These are phyloP conservation scores for Oryza rufipogon DNA, from an alignment of 176 grass and related monocot genomes.

Conservation along the genomic window DNA sequence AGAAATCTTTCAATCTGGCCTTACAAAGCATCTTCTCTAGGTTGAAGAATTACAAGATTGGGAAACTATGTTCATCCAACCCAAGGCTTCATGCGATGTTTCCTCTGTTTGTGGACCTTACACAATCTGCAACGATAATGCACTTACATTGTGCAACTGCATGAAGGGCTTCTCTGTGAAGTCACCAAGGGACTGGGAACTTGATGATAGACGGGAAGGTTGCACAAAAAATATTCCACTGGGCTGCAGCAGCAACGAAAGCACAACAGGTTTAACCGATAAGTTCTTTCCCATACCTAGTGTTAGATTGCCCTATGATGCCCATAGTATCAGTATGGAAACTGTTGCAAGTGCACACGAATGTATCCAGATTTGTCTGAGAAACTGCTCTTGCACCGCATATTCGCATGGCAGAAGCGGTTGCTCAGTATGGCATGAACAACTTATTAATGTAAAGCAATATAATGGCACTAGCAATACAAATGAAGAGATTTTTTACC, in stretches of 20 bases:
- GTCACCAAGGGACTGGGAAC: constrained; percentile 27
- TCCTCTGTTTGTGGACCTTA: constrained; percentile 49
- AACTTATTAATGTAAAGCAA: constrained; percentile 3
- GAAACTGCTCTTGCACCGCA: constrained; percentile 37
- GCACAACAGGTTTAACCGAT: not conserved
- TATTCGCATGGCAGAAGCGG: constrained; percentile 30
- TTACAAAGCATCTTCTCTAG: constrained; percentile 27
- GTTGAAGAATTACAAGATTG: constrained; percentile 24
- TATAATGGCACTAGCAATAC: not conserved
- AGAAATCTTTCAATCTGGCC: not conserved
- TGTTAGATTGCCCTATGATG: constrained; percentile 28
- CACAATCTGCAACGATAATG: constrained; percentile 25
- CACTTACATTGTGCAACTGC: constrained; percentile 32
- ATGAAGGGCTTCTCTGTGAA: not conserved
- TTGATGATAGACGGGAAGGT: constrained; percentile 32
- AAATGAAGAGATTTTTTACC: constrained; percentile 40
- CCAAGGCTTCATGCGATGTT: constrained; percentile 38
- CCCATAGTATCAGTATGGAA: not conserved
- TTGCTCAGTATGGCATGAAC: constrained; percentile 39
- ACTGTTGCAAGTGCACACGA: constrained; percentile 9
- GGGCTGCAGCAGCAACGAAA: constrained; percentile 21
- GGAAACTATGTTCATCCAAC: constrained; percentile 5
- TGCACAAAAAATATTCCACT: constrained; percentile 42
- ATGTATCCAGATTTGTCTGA: constrained; percentile 40
- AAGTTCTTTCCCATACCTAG: constrained; percentile 36